Evolutionary conservation across 1,139 yeast genomes (phyloP), one percentile per base, ranked within the genome.

Genomic region (Pichia sp.): DNA sequence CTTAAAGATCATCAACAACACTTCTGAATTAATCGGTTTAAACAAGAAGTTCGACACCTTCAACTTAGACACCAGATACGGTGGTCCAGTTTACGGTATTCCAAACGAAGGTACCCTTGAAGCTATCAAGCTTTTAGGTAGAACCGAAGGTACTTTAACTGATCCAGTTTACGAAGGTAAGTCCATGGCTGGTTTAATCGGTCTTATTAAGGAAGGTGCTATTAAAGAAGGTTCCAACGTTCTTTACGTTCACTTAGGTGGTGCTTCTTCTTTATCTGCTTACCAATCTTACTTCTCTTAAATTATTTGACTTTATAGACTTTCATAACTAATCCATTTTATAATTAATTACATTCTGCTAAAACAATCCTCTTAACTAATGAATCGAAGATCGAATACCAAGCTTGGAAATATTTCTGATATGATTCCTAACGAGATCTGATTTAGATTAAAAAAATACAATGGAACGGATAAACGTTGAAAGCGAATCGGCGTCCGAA

Each of bases 111-210:
- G 66, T 38, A 63, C 67, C 4, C 55, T 63, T 45, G 66, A 61
- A 38, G 65, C 67, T 15, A 63, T 63, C 40, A 60, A 62, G 34
- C 51, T 62, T 18, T 57, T 63, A 44, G 67, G 63, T 45, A 50
- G 53, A 45, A 57, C 65, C 12, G 67, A 63, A 50, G 67, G 67
- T 47, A 65, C 63, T 22, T 58, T 63, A 43, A 61, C 65, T 39
- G 67, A 63, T 51, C 67, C 66, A 3, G 67, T 63, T 32, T 62
- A 62, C 47, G 67, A 62, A 48, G 67, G 67, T 46, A 62, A 62
- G 38, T 62, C 66, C 3, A 60, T 62, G 64, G 59, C 60, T 42
- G 67, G 67, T 43, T 45, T 62, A 45, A 60, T 62, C 27, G 54
- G 57, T 40, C 38, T 58, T 35, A 52, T 59, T n/a, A 56, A 49